Percentiles rank a stretch among this genome's conserved stretches.
Conservation (phyloP, 257 asterid genomes). For the Coffea canephora region DNA sequence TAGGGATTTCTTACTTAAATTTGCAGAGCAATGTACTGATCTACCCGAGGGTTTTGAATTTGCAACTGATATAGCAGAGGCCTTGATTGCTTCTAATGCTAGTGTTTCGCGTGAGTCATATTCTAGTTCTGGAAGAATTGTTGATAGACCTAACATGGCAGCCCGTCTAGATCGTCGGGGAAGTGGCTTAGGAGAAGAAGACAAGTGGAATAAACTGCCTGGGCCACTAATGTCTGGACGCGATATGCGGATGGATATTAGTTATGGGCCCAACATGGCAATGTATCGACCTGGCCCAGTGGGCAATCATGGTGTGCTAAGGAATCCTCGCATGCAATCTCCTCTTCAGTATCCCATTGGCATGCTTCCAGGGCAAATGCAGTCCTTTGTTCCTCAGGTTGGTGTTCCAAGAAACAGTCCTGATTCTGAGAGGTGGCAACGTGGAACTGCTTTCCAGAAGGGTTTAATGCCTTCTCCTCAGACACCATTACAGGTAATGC, state of each 20-base stretch:
- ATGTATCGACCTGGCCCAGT: conserved; percentile 60
- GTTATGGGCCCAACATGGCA: conserved; percentile 35
- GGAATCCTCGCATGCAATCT: conserved; percentile 57
- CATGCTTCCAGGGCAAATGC: conserved; percentile 68
- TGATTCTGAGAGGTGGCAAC: conserved; percentile 90
- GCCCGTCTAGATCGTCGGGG: conserved; percentile 66
- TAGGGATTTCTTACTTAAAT: conserved; percentile 80
- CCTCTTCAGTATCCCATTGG: conserved; percentile 51
- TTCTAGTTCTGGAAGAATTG: conserved; percentile 50
- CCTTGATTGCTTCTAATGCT: conserved; percentile 31
- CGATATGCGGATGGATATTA: conserved; percentile 45
- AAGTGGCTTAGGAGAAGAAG: conserved; percentile 57
- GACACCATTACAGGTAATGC: conserved; percentile 62
- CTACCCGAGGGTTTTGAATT: conserved; percentile 66
- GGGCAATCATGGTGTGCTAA: conserved; percentile 59
- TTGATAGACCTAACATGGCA: conserved; percentile 49
- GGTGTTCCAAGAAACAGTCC: conserved; percentile 56
- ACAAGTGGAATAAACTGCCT: conserved; percentile 58
- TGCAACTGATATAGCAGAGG: conserved; percentile 43
- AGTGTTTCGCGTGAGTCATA: conserved; percentile 40
- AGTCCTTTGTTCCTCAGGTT: conserved; percentile 58
- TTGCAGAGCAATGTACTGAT: conserved; percentile 54
- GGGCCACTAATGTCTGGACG: conserved; percentile 53
- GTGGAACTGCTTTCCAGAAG: conserved; percentile 67
- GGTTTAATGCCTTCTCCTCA: conserved; percentile 83